Evolutionary conservation across 768 basidiomycete genomes (phyloP), one percentile per base, ranked within the genome.

Genomic region (Termitomyces sp.): DNA sequence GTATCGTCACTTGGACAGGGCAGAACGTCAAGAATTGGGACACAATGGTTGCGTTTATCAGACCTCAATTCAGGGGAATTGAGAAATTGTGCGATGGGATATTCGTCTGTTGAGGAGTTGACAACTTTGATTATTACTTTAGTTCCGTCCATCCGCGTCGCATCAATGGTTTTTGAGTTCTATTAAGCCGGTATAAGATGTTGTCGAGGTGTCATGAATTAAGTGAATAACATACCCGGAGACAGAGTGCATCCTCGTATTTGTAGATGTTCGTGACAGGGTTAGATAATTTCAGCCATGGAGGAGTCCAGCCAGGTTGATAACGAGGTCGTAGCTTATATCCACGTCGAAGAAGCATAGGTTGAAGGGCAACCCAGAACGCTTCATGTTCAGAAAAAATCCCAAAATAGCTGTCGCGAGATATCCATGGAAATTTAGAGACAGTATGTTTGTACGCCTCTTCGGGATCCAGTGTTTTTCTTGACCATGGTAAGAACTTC

Each of bases 311-410:
- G 14, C 12, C 40, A 34, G 47, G 60, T 17, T 38, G 47, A 46
- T 56, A 62, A 40, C 56, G 46, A 20, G 60, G 40, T 43, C 56
- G 48, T 6, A 58, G 60, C 32, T 61, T 31, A 43, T 57, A 60
- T 17, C 59, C 54, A 4, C 49, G 50, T 3, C n/a, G 45, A 51
- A 50, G 32, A 46, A 58, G 60, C 57, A 58, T 45, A 31, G 42
- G 42, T 12, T 52, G 42, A 45, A 43, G 32, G 31, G 29, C 29
- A 10, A 52, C 58, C 58, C 58, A 59, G 12, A 51, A 50, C 15
- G 10, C 5, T 50, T 59, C 48, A 4, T 29, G 25, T 40, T 50
- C 9, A 1, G 1, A 7, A 34, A 51, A 49, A 5, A 32, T n/a
- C 2, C 57, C 49, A 4, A 59, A 17, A 38, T 53, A 52, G 25